Base-by-base conservation (phyloP, 495 filamentous ascomycete species). In the Penicillium arizonense region DNA sequence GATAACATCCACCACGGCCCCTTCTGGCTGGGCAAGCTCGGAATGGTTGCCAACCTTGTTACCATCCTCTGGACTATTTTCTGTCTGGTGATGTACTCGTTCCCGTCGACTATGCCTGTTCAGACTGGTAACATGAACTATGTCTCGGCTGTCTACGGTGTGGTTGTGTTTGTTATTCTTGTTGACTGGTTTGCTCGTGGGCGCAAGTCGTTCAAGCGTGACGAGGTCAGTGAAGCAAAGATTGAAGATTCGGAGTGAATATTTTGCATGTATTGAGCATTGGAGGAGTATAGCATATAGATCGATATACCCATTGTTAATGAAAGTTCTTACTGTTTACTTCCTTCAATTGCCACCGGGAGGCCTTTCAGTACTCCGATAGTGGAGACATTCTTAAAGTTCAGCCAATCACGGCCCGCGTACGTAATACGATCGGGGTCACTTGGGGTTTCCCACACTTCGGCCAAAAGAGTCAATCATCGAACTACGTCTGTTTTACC, bases 81-180 rank as follows among this genome's bases (percentile, higher is more conserved):
- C 51, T 76, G 74, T 3, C 35, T 82, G n/a, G 59, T 82, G 14
- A 77, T 83, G 74, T 84, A 81, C 55, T 80, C 73, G 20, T 67
- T 68, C 58, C 58, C 50, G 50, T 66, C 35, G 16, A 60, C 62
- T 2, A 73, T 67, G 65, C 81, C 81, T 5, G 78, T 76, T 11
- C 47, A 41, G 47, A 65, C 39, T 61, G 65, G 65, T 43, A 71
- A 74, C 50, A 83, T 83, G 80, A 83, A 83, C 56, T 82, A 83
- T 57, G 77, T 81, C 18, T 76, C 68, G 12, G 78, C 66, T 14
- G 78, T 82, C 3, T 82, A 81, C 44, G 73, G 50, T 12, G 75
- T 77, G 24, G 70, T 79, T 13, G 57, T 78, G 23, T 35, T 63
- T 35, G 62, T 80, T 38, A 67, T 75, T 13, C 50, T 71, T 0